Percentiles rank a stretch among this genome's conserved stretches.
Evolutionary conservation across 805 yeast species (phyloP).

Genomic region (Clavispora fructus): DNA sequence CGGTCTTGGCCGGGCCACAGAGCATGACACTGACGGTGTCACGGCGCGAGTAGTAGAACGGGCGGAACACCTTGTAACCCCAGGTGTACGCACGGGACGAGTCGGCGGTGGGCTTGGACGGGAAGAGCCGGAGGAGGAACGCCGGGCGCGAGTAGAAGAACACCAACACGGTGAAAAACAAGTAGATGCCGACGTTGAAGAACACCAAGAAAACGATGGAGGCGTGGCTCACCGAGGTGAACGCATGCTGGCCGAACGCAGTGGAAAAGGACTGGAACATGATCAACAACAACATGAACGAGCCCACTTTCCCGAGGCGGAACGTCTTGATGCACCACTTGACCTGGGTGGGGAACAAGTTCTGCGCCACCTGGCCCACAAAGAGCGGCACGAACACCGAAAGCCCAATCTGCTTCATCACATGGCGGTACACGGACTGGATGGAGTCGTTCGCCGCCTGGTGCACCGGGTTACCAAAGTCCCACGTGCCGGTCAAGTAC

Average conservation of each 20-base stretch:
- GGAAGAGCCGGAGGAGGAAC: slow-evolving; percentile 40
- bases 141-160: slow-evolving; percentile 57
- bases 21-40: slow-evolving; percentile 79
- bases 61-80: slow-evolving; percentile 43
- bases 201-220: slow-evolving; percentile 75
- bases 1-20: slow-evolving; percentile 92
- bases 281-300: slow-evolving; percentile 71
- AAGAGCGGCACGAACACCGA: slow-evolving; percentile 79
- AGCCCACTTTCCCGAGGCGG: slow-evolving; percentile 66
- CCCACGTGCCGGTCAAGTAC: slow-evolving; percentile 56
- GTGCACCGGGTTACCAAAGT: slow-evolving; percentile 68
- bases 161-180: slow-evolving; percentile 68
- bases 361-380: slow-evolving; percentile 83
- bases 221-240: slow-evolving; percentile 60
- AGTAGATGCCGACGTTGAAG: slow-evolving; percentile 74
- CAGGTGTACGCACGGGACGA: slow-evolving; percentile 42
- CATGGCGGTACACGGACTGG: slow-evolving; percentile 57
- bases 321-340: slow-evolving; percentile 56
- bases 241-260: slow-evolving; percentile 79
- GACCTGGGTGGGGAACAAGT: slow-evolving; percentile 59
- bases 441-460: slow-evolving; percentile 45
- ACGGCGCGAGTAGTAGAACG: slow-evolving; percentile 63
- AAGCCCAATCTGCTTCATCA: slow-evolving; percentile 83
- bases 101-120: slow-evolving; percentile 42
- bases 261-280: slow-evolving; percentile 81